Evolutionary conservation across 2,329 filamentous ascomycete species (phyloP), one percentile per base, ranked within the genome.

Genomic region (Trichoderma oligosporum): DNA sequence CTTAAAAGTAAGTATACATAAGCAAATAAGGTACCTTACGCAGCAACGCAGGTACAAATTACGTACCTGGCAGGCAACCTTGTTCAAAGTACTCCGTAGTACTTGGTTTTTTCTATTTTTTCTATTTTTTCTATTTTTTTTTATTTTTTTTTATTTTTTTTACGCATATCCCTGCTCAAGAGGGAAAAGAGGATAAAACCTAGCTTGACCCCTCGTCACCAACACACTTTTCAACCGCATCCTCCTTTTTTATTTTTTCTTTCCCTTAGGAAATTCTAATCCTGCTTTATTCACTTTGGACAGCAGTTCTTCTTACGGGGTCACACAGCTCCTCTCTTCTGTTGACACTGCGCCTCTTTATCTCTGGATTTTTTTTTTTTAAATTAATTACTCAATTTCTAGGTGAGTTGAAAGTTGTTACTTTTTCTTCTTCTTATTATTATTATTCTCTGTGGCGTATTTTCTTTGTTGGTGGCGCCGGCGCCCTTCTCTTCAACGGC

Each of bases 171-270:
- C 4, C 8, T 33, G n/a, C 16, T 25, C 44, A 22, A 41, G 38
- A 20, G 38, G 41, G 20, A 25, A 14, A 45, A 36, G n/a, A 36
- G 44, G 44, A 48, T 48, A 56, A 56, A 56, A 47, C 53, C 44
- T 56, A 56, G 53, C 53, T 39, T 36, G 42, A 42, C 53, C 53
- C 53, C 53, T 48, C 53, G 53, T 56, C 53, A 48, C 35, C 42
- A 56, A 47, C 35, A 56, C 53, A 48, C 42, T 55, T 46, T 55
- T 46, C 52, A 11, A 36, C 33, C 52, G 52, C 52, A 55, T 36
- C 41, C 52, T 45, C 41, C 41, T 35, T 55, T 53, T 55, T 38
- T 54, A 3, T 46, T 33, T 46, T 31, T 11, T 31, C 27, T 31
- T 11, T 6, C 27, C n/a, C n/a, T n/a, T n/a, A n/a, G n/a, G n/a